A percentile compares a stretch with the other conserved stretches of the same genome.
Evolutionary conservation across 2,329 filamentous ascomycete genomes (phyloP).

Genomic region (Penicillium brasilianum): DNA sequence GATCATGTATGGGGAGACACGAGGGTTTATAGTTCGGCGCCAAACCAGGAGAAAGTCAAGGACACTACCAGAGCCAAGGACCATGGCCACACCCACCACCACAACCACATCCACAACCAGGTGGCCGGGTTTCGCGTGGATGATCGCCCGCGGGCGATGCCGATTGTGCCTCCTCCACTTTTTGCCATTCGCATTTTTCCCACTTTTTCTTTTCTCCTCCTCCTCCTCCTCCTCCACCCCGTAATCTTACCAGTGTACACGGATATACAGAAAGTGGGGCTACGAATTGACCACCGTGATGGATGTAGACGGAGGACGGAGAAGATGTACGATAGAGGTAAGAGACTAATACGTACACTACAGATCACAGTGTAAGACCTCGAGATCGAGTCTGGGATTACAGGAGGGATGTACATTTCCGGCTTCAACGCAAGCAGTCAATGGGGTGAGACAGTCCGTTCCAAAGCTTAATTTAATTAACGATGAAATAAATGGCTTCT

Average conservation of each 20-base stretch:
- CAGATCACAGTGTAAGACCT: not conserved
- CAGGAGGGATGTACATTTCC: not conserved
- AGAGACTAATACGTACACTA: too few species aligned
- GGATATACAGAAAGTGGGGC: not conserved
- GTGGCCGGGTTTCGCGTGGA: slow-evolving; percentile 24
- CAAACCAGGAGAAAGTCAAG: too few species aligned
- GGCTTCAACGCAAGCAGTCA: slow-evolving; percentile 9
- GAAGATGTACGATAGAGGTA: not conserved
- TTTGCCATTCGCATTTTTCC: not conserved
- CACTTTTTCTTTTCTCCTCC: not conserved
- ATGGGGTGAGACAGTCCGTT: slow-evolving; percentile 31
- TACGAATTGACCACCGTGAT: too few species aligned
- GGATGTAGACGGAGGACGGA: not conserved
- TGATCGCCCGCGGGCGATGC: slow-evolving; percentile 30
- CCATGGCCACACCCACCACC: not conserved
- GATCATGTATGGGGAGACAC: slow-evolving; percentile 18
- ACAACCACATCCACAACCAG: slow-evolving; percentile 7
- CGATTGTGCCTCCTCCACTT: slow-evolving; percentile 15
- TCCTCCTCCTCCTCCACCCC: not conserved
- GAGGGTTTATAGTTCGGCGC: slow-evolving; percentile 29
- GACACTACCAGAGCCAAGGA: slow-evolving; percentile 1
- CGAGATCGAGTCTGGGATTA: not conserved
- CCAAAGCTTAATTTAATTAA: slow-evolving; percentile 36
- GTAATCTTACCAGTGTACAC: slow-evolving; percentile 4
- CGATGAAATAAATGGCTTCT: not conserved